phyloP scores from a whole-genome alignment of 177 flowering plant genomes.

The Vitis hybrid region DNA sequence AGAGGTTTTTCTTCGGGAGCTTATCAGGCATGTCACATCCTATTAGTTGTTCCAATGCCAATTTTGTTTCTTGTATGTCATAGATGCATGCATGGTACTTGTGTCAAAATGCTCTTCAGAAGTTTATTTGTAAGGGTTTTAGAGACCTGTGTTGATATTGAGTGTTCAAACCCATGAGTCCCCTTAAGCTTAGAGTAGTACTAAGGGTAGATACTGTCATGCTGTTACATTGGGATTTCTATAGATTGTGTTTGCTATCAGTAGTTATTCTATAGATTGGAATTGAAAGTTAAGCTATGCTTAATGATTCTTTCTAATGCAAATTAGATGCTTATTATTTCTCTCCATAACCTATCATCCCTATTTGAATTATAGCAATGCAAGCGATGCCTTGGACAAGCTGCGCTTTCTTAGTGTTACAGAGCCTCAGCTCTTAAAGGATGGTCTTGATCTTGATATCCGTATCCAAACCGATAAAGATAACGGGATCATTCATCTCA shows the following conservation, averaged over 20 bases:
- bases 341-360: not conserved
- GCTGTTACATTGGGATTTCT: too few relatives aligned
- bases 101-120: too few relatives aligned
- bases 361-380: conserved; percentile 63
- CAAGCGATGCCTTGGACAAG: conserved; percentile 99
- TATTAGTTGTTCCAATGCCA: too few relatives aligned
- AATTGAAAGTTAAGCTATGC: not conserved
- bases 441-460: conserved; percentile 76
- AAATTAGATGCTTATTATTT: not conserved
- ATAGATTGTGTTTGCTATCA: not conserved
- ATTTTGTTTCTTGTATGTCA: too few relatives aligned
- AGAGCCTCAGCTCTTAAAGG: conserved; percentile 70
- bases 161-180: too few relatives aligned
- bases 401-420: conserved; percentile 89
- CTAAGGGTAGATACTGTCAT: too few relatives aligned
- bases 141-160: too few relatives aligned
- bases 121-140: too few relatives aligned
- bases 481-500: conserved; percentile 75
- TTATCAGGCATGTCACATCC: conserved; percentile 55
- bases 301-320: not conserved
- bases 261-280: not conserved
- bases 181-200: too few relatives aligned
- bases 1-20: conserved; percentile 92
- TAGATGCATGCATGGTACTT: too few relatives aligned
- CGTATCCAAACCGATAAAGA: conserved; percentile 89